These are phyloP conservation scores for Dothideomycetidae sp. DNA, from an alignment of 2,329 filamentous ascomycete species.

Conservation along the genomic window DNA sequence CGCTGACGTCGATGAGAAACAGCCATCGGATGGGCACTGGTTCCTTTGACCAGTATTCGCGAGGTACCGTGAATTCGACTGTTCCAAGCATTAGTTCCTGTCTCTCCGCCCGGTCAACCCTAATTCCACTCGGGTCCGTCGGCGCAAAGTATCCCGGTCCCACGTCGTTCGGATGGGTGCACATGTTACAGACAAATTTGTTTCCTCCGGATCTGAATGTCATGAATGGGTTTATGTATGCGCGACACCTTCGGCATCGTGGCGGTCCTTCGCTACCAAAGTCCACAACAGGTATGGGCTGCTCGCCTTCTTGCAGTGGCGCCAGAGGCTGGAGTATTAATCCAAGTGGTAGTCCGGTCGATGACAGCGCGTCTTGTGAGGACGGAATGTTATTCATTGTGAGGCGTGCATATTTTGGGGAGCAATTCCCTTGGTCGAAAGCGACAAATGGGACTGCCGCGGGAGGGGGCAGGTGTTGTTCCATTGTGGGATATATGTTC, in stretches of 20 bases:
- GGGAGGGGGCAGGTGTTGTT: constrained; percentile 81
- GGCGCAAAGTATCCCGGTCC: constrained; percentile 85
- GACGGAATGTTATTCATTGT: constrained; percentile 89
- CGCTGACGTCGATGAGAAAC: constrained; percentile 85
- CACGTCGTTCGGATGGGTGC: constrained; percentile 92
- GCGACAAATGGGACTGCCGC: constrained; percentile 79
- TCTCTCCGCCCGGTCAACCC: constrained; percentile 75
- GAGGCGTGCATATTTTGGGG: constrained; percentile 81
- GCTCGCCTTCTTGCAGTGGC: constrained; percentile 66
- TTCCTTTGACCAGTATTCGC: constrained; percentile 96
- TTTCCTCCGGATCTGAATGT: constrained; percentile 86
- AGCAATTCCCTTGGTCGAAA: constrained; percentile 93
- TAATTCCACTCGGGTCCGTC: constrained; percentile 70
- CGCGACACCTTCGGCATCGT: constrained; percentile 78
- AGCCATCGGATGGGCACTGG: constrained; percentile 78
- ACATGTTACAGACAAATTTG: constrained; percentile 97
- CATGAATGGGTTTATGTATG: constrained; percentile 99
- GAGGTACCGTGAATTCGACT: constrained; percentile 90
- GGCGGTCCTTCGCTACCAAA: constrained; percentile 87
- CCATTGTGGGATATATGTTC: constrained; percentile 89
- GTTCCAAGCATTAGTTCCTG: constrained; percentile 85
- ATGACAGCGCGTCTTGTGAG: constrained; percentile 61
- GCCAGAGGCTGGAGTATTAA: constrained; percentile 82
- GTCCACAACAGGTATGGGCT: constrained; percentile 79
- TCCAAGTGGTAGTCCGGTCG: constrained; percentile 73